Percentiles rank a stretch among this genome's conserved stretches.
These are phyloP conservation scores for Xylariales sp. DNA, from an alignment of 2,329 filamentous ascomycete genomes.

Conservation along the genomic window DNA sequence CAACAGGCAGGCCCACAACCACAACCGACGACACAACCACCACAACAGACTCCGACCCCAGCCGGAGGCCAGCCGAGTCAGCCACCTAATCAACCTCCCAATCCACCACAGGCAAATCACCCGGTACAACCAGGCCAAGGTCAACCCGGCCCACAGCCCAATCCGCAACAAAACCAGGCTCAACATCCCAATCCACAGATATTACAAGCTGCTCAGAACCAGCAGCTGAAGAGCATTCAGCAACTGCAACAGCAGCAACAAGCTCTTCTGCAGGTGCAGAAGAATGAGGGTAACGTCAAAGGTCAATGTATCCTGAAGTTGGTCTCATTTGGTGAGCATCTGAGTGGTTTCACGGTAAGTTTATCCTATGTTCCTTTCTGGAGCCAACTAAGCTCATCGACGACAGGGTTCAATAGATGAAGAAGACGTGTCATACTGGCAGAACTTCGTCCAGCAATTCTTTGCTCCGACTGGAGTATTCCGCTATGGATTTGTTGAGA, in stretches of 20 bases:
- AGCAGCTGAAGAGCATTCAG: constrained; percentile 26
- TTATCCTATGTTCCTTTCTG: neutral
- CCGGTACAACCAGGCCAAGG: constrained; percentile 24
- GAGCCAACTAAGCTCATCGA: neutral
- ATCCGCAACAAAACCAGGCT: constrained; percentile 21
- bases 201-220: constrained; percentile 27
- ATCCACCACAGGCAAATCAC: constrained; percentile 30
- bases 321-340: constrained; percentile 58
- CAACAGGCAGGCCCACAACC: constrained; percentile 27
- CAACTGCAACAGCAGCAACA: constrained; percentile 31
- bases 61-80: constrained; percentile 30
- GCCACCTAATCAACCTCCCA: constrained; percentile 28
- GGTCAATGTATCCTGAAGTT: constrained; percentile 55
- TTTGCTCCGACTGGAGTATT: constrained; percentile 76
- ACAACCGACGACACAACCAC: constrained; percentile 20
- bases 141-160: constrained; percentile 23
- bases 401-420: neutral
- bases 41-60: constrained; percentile 24
- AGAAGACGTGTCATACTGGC: constrained; percentile 71
- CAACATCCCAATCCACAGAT: constrained; percentile 29
- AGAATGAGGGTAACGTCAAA: constrained; percentile 48
- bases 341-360: constrained; percentile 53
- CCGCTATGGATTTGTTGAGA: constrained; percentile 62
- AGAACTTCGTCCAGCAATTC: constrained; percentile 71
- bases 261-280: constrained; percentile 35